Conservation (phyloP, 2,329 filamentous ascomycete genomes). For the Lomentospora prolificans region DNA sequence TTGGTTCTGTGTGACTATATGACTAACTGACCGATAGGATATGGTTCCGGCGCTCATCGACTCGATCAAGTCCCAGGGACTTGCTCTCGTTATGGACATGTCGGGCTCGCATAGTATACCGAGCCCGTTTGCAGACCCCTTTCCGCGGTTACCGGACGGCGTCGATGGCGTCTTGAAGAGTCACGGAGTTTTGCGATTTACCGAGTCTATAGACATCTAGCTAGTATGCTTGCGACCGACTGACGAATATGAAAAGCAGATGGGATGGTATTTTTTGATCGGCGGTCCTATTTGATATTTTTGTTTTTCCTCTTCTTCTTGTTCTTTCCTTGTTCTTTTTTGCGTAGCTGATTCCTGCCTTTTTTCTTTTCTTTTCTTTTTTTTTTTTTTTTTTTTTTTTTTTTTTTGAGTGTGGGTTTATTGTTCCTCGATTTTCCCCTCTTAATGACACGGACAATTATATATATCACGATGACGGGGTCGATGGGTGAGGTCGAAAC, state of each 20-base stretch:
- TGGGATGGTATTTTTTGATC: neutral
- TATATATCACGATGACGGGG: too few relatives aligned
- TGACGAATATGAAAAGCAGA: neutral
- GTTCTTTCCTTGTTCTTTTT: neutral
- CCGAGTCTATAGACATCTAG: constrained; percentile 77
- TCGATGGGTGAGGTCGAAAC: neutral
- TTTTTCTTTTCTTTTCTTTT: neutral
- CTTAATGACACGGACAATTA: too few relatives aligned
- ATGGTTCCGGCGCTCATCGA: constrained; percentile 88
- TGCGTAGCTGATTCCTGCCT: neutral
- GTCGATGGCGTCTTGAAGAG: constrained; percentile 79
- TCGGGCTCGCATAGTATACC: constrained; percentile 39
- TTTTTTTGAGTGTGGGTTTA: too few relatives aligned
- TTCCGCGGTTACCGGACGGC: constrained; percentile 60
- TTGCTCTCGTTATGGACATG: constrained; percentile 85
- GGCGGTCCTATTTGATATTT: neutral
- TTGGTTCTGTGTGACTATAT: constrained; percentile 1
- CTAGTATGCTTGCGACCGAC: constrained; percentile 11
- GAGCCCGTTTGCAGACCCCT: constrained; percentile 35
- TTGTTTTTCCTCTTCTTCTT: neutral
- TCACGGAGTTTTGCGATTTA: constrained; percentile 85
- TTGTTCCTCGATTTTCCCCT: too few relatives aligned
- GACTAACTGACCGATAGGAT: constrained; percentile 44
- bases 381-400: too few relatives aligned
- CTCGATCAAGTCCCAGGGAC: constrained; percentile 85